A percentile compares a stretch with the other conserved stretches of the same genome.
These are phyloP conservation scores for Wickerhamomyces bisporus DNA, from an alignment of 805 yeast genomes.

Conservation along the genomic window DNA sequence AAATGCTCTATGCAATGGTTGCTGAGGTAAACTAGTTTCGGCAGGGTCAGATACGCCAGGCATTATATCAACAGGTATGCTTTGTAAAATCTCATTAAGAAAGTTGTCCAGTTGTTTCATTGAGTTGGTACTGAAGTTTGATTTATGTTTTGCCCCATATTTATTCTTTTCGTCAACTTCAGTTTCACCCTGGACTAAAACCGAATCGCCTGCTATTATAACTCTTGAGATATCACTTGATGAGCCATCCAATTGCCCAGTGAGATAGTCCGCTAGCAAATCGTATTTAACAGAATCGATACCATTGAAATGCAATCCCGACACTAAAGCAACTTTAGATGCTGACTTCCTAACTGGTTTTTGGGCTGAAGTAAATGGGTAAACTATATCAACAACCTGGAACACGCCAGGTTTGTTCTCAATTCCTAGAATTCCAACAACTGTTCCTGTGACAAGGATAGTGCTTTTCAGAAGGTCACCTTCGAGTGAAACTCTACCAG, in stretches of 20 bases:
- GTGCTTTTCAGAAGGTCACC: constrained; percentile 51
- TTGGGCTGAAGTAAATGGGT: constrained; percentile 65
- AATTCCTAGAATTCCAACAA: constrained; percentile 81
- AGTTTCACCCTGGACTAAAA: constrained; percentile 25
- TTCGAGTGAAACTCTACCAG: constrained; percentile 75
- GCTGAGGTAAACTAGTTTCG: constrained; percentile 84
- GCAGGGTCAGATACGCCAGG: constrained; percentile 87
- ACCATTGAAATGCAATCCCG: constrained; percentile 65
- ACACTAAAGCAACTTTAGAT: constrained; percentile 58
- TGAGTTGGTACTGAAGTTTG: constrained; percentile 45
- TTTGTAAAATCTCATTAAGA: constrained; percentile 47
- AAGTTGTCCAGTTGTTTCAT: constrained; percentile 54
- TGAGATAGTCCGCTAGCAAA: constrained; percentile 60
- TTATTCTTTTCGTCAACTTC: constrained; percentile 25
- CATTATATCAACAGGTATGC: constrained; percentile 69
- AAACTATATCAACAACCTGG: constrained; percentile 73
- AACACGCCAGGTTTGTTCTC: constrained; percentile 81
- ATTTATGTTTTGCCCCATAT: constrained; percentile 46
- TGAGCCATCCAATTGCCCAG: constrained; percentile 58
- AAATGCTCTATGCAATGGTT: constrained; percentile 76
- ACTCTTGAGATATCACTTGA: constrained; percentile 40
- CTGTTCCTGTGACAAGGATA: constrained; percentile 82
- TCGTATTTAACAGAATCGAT: constrained; percentile 43
- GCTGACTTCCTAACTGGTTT: constrained; percentile 16
- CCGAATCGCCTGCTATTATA: constrained; percentile 71